Percentiles rank a stretch among this genome's conserved stretches.
phyloP scores from a whole-genome alignment of 2,329 filamentous ascomycete genomes.

The Aspergillus glaucus region DNA sequence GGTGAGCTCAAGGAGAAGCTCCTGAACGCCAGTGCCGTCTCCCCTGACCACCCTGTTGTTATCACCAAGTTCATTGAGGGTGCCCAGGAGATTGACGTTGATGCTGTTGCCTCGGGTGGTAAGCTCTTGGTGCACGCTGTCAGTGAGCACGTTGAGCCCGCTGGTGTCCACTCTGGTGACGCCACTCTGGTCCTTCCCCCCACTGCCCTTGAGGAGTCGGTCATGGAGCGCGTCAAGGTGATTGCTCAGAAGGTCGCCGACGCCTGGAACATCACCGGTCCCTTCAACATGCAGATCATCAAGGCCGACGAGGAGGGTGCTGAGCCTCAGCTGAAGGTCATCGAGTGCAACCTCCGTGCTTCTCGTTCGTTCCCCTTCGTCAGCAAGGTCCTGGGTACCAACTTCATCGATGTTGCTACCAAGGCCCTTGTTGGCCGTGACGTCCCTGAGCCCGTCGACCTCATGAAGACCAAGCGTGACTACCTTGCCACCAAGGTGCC shows the following conservation, averaged over 20 bases:
- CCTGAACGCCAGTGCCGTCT: conserved; percentile 80
- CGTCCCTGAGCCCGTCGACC: conserved; percentile 76
- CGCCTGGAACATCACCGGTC: conserved; percentile 94
- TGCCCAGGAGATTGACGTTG: conserved; percentile 92
- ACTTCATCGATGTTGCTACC: conserved; percentile 95
- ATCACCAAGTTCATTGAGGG: conserved; percentile 98
- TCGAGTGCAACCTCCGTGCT: conserved; percentile 95
- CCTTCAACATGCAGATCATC: conserved; percentile 99
- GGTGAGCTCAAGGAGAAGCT: conserved; percentile 93
- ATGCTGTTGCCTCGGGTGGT: conserved; percentile 81
- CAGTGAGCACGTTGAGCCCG: conserved; percentile 92
- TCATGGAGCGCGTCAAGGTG: conserved; percentile 83
- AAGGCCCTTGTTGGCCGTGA: conserved; percentile 82
- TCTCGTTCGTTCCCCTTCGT: conserved; percentile 98
- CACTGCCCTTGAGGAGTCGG: conserved; percentile 65
- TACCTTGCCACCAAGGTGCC: conserved; percentile 97
- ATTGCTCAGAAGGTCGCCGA: conserved; percentile 95
- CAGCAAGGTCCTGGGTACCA: conserved; percentile 90
- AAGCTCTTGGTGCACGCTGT: conserved; percentile 86
- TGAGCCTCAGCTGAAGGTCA: conserved; percentile 79
- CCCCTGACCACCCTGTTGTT: conserved; percentile 93
- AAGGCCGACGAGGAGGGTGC: conserved; percentile 74
- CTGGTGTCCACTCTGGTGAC: conserved; percentile 96
- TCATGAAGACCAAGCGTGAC: conserved; percentile 83
- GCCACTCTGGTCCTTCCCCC: conserved; percentile 91